phyloP scores from a whole-genome alignment of 1,284 basidiomycete genomes.

The Trichosporon sp. region DNA sequence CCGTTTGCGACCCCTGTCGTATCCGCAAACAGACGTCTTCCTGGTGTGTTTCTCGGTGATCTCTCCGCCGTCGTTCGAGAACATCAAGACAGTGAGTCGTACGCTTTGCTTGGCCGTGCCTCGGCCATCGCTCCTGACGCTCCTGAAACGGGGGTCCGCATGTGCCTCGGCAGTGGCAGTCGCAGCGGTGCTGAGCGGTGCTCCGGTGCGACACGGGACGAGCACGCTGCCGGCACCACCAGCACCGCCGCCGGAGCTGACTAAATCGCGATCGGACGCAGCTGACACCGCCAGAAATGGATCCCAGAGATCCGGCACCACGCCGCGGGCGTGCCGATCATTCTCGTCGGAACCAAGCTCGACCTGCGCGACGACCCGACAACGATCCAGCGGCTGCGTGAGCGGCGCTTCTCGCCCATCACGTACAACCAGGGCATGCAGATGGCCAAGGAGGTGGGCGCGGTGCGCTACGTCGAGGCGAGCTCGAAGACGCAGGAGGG shows the following conservation, averaged over 20 bases:
- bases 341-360: constrained; percentile 68
- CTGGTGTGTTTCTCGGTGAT: constrained; percentile 98
- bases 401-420: constrained; percentile 92
- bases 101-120: too few species aligned
- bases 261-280: not conserved
- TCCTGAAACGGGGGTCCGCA: not conserved
- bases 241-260: too few species aligned
- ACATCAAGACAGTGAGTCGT: constrained; percentile 35
- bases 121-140: too few species aligned
- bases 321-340: constrained; percentile 35
- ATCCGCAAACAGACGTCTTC: constrained; percentile 99
- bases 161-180: too few species aligned
- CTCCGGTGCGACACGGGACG: too few species aligned
- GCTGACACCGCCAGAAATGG: constrained; percentile 58
- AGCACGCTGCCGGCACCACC: too few species aligned
- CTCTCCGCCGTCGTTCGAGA: constrained; percentile 94
- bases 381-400: constrained; percentile 85
- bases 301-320: constrained; percentile 95
- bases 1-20: constrained; percentile 91
- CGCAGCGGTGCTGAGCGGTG: too few species aligned
- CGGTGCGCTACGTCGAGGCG: constrained; percentile 95
- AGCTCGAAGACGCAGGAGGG: constrained; percentile 70
- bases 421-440: constrained; percentile 49
- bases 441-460: constrained; percentile 78
- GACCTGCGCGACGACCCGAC: constrained; percentile 91